These are phyloP conservation scores for Penicillium aurantiogriseum DNA, from an alignment of 2,329 filamentous ascomycete genomes.

Conservation along the genomic window DNA sequence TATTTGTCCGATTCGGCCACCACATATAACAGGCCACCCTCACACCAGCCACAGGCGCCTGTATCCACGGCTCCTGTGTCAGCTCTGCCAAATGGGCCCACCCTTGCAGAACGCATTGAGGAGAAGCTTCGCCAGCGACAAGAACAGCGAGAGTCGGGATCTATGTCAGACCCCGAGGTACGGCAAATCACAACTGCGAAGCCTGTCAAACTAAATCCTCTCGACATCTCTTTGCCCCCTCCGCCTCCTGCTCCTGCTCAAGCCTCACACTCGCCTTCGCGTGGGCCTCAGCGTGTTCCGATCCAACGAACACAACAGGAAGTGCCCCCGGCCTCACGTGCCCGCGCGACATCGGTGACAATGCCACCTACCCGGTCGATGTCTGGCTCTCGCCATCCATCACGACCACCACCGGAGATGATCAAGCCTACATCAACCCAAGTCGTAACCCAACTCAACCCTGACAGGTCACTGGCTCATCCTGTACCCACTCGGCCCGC, in stretches of 20 bases:
- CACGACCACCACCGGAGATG: background rate
- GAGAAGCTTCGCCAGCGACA: slow-evolving; percentile 35
- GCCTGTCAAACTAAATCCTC: background rate
- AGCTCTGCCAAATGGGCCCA: slow-evolving; percentile 13
- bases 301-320: slow-evolving; percentile 7
- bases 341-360: slow-evolving; percentile 13
- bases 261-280: slow-evolving; percentile 10
- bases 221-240: background rate
- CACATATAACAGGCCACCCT: slow-evolving; percentile 5
- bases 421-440: background rate
- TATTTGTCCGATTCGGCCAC: slow-evolving; percentile 27
- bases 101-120: slow-evolving; percentile 35
- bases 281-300: slow-evolving; percentile 3
- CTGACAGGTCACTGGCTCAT: slow-evolving; percentile 13
- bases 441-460: background rate
- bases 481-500: slow-evolving; percentile 3
- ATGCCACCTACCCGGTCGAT: slow-evolving; percentile 6
- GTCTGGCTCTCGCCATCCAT: slow-evolving; percentile 1
- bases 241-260: slow-evolving; percentile 6
- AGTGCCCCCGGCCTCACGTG: background rate
- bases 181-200: slow-evolving; percentile 2
- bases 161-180: slow-evolving; percentile 16
- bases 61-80: slow-evolving; percentile 4
- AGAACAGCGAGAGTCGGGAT: slow-evolving; percentile 24
- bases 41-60: background rate